These are phyloP conservation scores for Daldinia sp. DNA, from an alignment of 2,329 filamentous ascomycete genomes.

Conservation along the genomic window DNA sequence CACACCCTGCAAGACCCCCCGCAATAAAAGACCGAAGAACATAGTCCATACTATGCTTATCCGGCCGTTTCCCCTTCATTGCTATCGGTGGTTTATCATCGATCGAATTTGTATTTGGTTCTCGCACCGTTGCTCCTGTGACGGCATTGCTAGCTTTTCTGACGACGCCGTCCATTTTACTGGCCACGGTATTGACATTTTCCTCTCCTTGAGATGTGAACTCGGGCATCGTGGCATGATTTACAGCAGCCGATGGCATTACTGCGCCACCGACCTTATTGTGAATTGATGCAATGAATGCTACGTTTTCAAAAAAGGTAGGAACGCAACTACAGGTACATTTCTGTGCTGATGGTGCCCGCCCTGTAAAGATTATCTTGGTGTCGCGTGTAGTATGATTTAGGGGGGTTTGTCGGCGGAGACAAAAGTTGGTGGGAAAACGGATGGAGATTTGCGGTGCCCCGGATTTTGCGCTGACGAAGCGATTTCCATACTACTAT, in stretches of 20 bases:
- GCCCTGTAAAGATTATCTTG: neutral
- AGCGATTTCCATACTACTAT: slow-evolving; percentile 14
- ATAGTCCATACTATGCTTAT: slow-evolving; percentile 85
- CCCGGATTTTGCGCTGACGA: slow-evolving; percentile 33
- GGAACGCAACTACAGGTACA: slow-evolving; percentile 27
- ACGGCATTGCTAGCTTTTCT: slow-evolving; percentile 46
- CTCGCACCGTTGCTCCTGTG: slow-evolving; percentile 34
- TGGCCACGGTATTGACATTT: slow-evolving; percentile 44
- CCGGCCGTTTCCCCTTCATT: slow-evolving; percentile 60
- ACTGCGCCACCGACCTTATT: slow-evolving; percentile 51
- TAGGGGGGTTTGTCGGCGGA: slow-evolving; percentile 23
- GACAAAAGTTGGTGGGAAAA: slow-evolving; percentile 1
- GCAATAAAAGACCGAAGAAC: slow-evolving; percentile 85
- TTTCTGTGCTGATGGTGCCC: slow-evolving; percentile 20
- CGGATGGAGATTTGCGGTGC: slow-evolving; percentile 16
- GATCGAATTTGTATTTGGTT: slow-evolving; percentile 56
- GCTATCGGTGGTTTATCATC: slow-evolving; percentile 63
- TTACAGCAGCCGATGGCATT: slow-evolving; percentile 68
- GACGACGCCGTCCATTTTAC: slow-evolving; percentile 49
- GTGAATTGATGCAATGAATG: slow-evolving; percentile 5
- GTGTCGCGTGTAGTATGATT: slow-evolving; percentile 19
- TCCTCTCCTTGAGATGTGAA: slow-evolving; percentile 58
- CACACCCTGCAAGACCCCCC: slow-evolving; percentile 91
- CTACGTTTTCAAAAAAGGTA: neutral
- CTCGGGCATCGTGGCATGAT: slow-evolving; percentile 71